Base-by-base conservation (phyloP, 2,329 filamentous ascomycete species). In the Arthrobotrys conoides region DNA sequence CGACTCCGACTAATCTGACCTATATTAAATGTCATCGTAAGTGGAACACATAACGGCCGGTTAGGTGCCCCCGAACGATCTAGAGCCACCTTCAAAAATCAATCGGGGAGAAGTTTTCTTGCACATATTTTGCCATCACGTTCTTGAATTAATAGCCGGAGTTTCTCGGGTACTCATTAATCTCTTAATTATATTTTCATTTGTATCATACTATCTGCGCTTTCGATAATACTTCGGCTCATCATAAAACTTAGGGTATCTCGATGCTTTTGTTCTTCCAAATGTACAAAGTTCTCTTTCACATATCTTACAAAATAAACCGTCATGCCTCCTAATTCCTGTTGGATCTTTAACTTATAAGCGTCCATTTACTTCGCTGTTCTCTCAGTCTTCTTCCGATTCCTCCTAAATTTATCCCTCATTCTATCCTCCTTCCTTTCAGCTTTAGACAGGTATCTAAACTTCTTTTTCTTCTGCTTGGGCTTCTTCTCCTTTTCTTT, bases 401-500 rank as follows among this genome's bases (percentile, higher is more conserved):
- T 88, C 84, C 93, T 96, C 83, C 88, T 90, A 81, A 89, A 86
- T 59, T 90, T 89, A 82, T 94, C 85, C 84, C 93, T 91, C 69
- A 86, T 84, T 80, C 87, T 85, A 51, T 87, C 87, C 36, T 87
- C 82, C 83, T 88, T 92, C 83, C 96, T 89, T 82, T 97, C 95
- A 36, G 90, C 86, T 86, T 97, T 97, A 80, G 88, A 92, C 86
- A 98, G 93, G 84, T 99, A 99, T 80, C 93, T 90, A 83, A 98
- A 98, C 85, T 94, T 93, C 85, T 91, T 91, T 87, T 94, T 97
- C 86, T 92, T 94, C 86, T 92, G 93, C 85, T 93, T 94, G 22
- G 87, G 87, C 82, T 87, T 89, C 75, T 86, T 87, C 64, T 83
- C 83, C 36, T 81, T 82, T 78, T 82, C 81, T 9, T 83, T 83